Conservation (phyloP, 495 filamentous ascomycete species). For the Talaromyces adpressus region DNA sequence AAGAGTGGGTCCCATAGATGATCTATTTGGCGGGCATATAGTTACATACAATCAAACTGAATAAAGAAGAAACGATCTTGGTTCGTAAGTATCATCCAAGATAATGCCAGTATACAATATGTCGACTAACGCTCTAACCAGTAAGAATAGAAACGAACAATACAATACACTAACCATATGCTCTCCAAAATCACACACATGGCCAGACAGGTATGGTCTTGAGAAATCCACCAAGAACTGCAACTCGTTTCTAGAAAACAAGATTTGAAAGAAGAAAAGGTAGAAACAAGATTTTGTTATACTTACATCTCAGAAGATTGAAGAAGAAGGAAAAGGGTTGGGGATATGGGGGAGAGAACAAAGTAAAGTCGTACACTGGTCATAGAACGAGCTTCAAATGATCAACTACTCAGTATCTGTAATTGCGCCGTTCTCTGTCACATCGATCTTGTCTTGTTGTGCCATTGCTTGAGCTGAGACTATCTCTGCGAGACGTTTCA, state of each 20-base stretch:
- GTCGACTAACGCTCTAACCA: neutral
- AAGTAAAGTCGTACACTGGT: conserved; percentile 6
- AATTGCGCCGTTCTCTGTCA: conserved; percentile 30
- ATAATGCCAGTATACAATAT: neutral
- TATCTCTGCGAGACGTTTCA: conserved; percentile 94
- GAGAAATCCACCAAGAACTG: neutral
- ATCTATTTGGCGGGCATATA: neutral
- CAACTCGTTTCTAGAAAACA: neutral
- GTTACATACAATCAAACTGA: neutral
- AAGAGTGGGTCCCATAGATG: neutral
- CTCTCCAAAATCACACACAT: neutral
- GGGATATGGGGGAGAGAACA: neutral
- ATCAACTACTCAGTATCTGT: conserved; percentile 12
- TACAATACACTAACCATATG: neutral
- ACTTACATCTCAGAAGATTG: neutral
- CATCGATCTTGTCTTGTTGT: conserved; percentile 80
- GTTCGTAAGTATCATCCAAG: neutral
- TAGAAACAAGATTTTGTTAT: neutral
- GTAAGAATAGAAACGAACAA: neutral
- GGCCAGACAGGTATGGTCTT: neutral
- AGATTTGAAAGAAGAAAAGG: neutral
- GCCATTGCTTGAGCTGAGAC: conserved; percentile 92
- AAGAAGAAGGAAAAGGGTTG: neutral
- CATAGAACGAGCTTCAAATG: conserved; percentile 1
- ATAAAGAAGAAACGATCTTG: neutral